Conservation (phyloP, 1,284 basidiomycete species). For the Cryptococcus neoformans region DNA sequence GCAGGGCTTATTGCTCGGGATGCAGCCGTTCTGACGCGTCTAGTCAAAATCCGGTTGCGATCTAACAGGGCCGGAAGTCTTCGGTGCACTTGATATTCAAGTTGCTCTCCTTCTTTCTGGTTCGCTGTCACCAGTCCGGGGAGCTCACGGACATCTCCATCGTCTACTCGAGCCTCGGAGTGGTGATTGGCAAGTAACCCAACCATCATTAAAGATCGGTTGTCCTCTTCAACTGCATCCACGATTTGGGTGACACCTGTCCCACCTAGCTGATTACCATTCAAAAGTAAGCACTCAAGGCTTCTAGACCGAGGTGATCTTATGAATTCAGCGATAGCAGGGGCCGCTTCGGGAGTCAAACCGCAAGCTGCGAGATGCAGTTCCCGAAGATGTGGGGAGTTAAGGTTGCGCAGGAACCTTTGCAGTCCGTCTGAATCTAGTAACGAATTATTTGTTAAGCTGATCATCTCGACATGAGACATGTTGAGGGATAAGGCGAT, state of each 20-base stretch:
- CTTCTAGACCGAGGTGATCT: slow-evolving; percentile 19
- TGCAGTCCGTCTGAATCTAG: slow-evolving; percentile 18
- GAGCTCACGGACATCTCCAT: not conserved
- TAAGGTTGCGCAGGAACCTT: slow-evolving; percentile 23
- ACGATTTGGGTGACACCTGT: slow-evolving; percentile 30
- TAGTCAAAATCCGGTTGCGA: slow-evolving; percentile 34
- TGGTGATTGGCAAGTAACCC: slow-evolving; percentile 32
- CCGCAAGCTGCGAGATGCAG: slow-evolving; percentile 39
- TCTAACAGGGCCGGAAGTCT: slow-evolving; percentile 30
- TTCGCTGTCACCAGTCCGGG: not conserved
- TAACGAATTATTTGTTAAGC: slow-evolving; percentile 31
- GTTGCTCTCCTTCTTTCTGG: slow-evolving; percentile 8
- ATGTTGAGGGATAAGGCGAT: slow-evolving; percentile 31
- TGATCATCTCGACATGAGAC: slow-evolving; percentile 26
- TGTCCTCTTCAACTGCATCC: slow-evolving; percentile 29
- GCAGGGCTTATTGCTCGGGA: slow-evolving; percentile 20
- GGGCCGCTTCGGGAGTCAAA: slow-evolving; percentile 13
- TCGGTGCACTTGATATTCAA: slow-evolving; percentile 25
- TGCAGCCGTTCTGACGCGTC: slow-evolving; percentile 27
- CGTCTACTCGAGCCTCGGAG: not conserved
- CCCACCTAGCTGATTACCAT: slow-evolving; percentile 36
- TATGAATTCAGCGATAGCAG: slow-evolving; percentile 13
- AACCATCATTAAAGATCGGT: slow-evolving; percentile 29
- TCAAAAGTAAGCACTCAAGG: slow-evolving; percentile 33
- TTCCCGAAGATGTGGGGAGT: slow-evolving; percentile 23